Conservation (phyloP, 352 stramenopile genomes). For the Blastocystis sp. region DNA sequence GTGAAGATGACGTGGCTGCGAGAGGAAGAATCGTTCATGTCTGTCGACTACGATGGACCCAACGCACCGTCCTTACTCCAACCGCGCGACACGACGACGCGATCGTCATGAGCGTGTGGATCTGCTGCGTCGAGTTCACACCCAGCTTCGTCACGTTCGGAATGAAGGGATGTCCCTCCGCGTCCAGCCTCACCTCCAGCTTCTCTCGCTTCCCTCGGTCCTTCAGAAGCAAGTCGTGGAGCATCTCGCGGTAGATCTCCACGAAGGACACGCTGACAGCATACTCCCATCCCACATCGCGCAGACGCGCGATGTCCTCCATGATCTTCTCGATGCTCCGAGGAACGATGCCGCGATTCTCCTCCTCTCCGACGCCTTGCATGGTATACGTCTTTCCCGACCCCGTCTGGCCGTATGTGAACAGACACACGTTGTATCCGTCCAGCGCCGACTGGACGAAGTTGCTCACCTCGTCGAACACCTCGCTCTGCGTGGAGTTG, state of each 20-base stretch:
- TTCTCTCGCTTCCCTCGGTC: slow-evolving; percentile 60
- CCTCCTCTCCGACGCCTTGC: slow-evolving; percentile 77
- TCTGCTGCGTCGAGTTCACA: slow-evolving; percentile 69
- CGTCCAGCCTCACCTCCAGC: slow-evolving; percentile 71
- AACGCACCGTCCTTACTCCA: slow-evolving; percentile 58
- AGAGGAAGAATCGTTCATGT: slow-evolving; percentile 95
- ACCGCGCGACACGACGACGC: slow-evolving; percentile 85
- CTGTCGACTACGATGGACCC: slow-evolving; percentile 72
- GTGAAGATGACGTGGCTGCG: slow-evolving; percentile 94
- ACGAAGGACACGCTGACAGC: slow-evolving; percentile 90
- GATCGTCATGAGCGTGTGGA: slow-evolving; percentile 67
- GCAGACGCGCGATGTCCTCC: slow-evolving; percentile 63
- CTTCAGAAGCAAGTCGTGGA: slow-evolving; percentile 84
- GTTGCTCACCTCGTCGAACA: slow-evolving; percentile 90
- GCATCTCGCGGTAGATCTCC: slow-evolving; percentile 99
- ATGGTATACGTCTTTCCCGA: slow-evolving; percentile 89
- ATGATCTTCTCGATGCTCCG: slow-evolving; percentile 89
- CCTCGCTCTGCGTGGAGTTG: slow-evolving; percentile 78
- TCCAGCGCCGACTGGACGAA: slow-evolving; percentile 92
- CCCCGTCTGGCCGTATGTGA: slow-evolving; percentile 86
- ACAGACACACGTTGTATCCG: slow-evolving; percentile 87
- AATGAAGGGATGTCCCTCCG: slow-evolving; percentile 63
- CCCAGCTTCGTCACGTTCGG: slow-evolving; percentile 70
- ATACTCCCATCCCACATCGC: slow-evolving; percentile 83
- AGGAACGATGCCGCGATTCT: slow-evolving; percentile 89